Base-by-base conservation (phyloP, 2,329 filamentous ascomycete genomes). In the Graphilbum ipis-grandicollis region DNA sequence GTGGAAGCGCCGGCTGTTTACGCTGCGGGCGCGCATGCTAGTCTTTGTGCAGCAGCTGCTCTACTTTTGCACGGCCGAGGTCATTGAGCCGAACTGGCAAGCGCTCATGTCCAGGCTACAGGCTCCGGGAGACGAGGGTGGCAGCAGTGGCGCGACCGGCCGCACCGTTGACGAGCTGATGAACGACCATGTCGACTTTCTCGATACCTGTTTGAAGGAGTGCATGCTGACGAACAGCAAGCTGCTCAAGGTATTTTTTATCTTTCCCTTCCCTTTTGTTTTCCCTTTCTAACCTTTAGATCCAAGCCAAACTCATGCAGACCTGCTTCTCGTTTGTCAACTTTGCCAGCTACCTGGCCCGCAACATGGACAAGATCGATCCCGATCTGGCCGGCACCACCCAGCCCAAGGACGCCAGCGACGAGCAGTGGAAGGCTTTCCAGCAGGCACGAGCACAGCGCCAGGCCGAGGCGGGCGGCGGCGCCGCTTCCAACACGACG, bases 171-270 rank as follows among this genome's bases (percentile, higher is more conserved):
- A 98, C 51, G 85, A 96, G 59, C 60, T 98, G 51, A 98, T 98
- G 90, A 84, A 96, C 59, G 86, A 96, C 51, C 90, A 98, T 58
- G 86, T 98, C 41, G 90, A 96, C 57, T 98, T 98, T 55, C 62
- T 98, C 34, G 90, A 94, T 49, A 96, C 90, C 4, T 98, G 90
- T 54, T 65, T 98, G 49, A 98, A 96, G 59, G 90, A 96, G 59
- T 96, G 90, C 62, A 96, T 96, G 85, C 67, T 98, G 45, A 98
- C 90, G 17, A 94, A 98, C 55, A 84, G 83, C 52, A 94, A 93
- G 60, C 67, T 98, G 7, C 61, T 98, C 6, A 79, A 84, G 58
- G 88, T 93, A 68, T 45, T 65, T 56, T 5, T 22, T 21, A 7
- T 26, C 18, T 21, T n/a, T 34, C 15, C 33, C 10, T 10, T 28